Evolutionary conservation across 768 basidiomycete species (phyloP), one percentile per base, ranked within the genome.

Genomic region (Saitozyma sp.): DNA sequence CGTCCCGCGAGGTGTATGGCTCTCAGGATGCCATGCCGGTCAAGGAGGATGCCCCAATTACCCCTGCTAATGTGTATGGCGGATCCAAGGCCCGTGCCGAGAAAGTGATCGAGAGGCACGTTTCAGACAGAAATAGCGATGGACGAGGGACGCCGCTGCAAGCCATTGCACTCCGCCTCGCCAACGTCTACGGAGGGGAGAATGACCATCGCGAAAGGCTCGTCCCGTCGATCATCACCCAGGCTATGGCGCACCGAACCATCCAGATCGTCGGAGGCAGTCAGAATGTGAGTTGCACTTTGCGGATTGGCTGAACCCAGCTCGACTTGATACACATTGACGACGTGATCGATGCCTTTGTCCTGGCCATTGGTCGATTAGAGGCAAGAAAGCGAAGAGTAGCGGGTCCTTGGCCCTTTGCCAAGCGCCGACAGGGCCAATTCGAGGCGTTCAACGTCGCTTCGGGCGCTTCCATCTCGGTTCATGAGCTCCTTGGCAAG

Each of bases 221-320:
- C 19, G 58, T 76, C 10, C 75, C 75, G 0, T 57, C 67, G n/a
- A 59, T 76, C 53, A 56, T 71, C 3, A 60, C 63, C 13, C 62
- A 70, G 19, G 73, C 70, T 5, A 50, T 76, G 13, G 58, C 65
- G 37, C 65, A 74, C 50, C 56, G 70, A 29, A 64, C 70, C 1
- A 62, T 76, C 16, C 75, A 76, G 67, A 63, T 74, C n/a, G 50
- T 72, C 29, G 67, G 67, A 20, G 73, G 70, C 0, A 59, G 70
- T 9, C 68, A 72, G 53, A 58, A 63, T 41, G 59, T 61, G 42
- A 55, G 59, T 60, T 13, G 11, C 9, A 10, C 6, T 38, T 10
- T 20, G 19, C n/a, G n/a, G 42, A 29, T 8, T 4, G 16, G 52
- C 52, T 54, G 46, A 55, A 14, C 9, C 11, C 37, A 61, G 59